Base-by-base conservation (phyloP, 768 basidiomycete species). In the Agrocybe chaxingu region DNA sequence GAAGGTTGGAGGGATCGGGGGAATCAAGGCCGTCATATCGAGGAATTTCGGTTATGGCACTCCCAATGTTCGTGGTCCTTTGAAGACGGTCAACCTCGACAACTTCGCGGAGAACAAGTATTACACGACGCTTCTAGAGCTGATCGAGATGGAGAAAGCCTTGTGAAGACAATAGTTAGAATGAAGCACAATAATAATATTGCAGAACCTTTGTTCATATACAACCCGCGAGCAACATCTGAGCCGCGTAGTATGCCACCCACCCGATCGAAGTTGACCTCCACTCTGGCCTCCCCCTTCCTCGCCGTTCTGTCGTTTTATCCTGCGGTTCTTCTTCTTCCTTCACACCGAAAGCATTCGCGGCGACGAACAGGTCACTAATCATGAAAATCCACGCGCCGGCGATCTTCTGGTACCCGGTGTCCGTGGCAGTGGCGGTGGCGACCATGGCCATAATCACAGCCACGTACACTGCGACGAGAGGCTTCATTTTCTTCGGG, bases 1-100 rank as follows among this genome's bases (percentile, higher is more conserved):
- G 29, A 82, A 80, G 60, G 65, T 85, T 11, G 85, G 87, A 10
- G 85, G 85, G 1, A 82, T 89, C 39, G 78, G 79, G 3, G 86
- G 82, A 3, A 72, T 87, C 59, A 88, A 89, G 66, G 75, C 79
- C 2, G 66, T 87, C 36, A 71, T 86, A n/a, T 65, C 76, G 30
- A 75, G 74, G 59, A 72, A 81, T 53, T 88, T 86, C 65, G 84
- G 78, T 3, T 87, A 88, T 54, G 87, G 87, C 24, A 61, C 66
- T 8, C 57, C 69, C 11, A 47, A 52, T 12, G 80, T 84, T 37
- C 69, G 83, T 37, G 70, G 73, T 4, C 81, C 82, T 1, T 63
- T 84, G 55, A 74, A 71, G 51, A 49, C 67, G n/a, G 69, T 74
- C 7, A 64, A 71, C 39, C 33, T 63, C 3, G 65, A 72, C 37